Conservation (phyloP, 164 flowering plant genomes). For the Protea cynaroides region DNA sequence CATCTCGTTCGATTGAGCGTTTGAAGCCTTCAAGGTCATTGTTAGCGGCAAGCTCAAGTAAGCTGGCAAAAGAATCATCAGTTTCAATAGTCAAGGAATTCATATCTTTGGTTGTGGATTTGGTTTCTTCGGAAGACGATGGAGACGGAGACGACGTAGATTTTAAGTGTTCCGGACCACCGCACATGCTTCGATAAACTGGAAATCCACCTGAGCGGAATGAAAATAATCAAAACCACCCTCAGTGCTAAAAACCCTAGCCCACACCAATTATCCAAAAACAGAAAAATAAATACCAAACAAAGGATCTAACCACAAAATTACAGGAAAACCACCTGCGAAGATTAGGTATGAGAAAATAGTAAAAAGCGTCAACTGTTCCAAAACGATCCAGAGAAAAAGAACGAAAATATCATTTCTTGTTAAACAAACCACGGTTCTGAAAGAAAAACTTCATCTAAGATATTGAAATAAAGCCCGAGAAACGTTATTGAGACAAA, state of each 20-base stretch:
- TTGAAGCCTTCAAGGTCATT: slow-evolving; percentile 67
- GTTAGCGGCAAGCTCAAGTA: slow-evolving; percentile 89
- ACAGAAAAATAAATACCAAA: no score
- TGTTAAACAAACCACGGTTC: neutral
- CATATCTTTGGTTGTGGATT: slow-evolving; percentile 31
- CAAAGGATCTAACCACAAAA: neutral
- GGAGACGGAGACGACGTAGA: slow-evolving; percentile 12
- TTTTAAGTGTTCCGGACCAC: slow-evolving; percentile 32
- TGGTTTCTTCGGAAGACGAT: slow-evolving; percentile 13
- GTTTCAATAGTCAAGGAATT: slow-evolving; percentile 54
- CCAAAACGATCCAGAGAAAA: no score
- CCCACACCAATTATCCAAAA: neutral
- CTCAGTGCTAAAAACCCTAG: neutral
- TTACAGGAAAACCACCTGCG: neutral
- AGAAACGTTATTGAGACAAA: neutral
- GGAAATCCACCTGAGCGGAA: slow-evolving; percentile 18
- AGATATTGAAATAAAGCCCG: neutral
- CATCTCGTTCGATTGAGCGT: slow-evolving; percentile 41
- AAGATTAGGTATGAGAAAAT: no score
- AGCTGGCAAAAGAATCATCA: slow-evolving; percentile 58
- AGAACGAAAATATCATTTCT: neutral
- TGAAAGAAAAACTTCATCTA: neutral
- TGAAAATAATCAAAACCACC: neutral
- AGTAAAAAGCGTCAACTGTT: no score
- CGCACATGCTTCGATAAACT: slow-evolving; percentile 40